Percentiles rank a stretch among this genome's conserved stretches.
Conservation (phyloP, 2,329 filamentous ascomycete species). For the Zasmidium angulare region DNA sequence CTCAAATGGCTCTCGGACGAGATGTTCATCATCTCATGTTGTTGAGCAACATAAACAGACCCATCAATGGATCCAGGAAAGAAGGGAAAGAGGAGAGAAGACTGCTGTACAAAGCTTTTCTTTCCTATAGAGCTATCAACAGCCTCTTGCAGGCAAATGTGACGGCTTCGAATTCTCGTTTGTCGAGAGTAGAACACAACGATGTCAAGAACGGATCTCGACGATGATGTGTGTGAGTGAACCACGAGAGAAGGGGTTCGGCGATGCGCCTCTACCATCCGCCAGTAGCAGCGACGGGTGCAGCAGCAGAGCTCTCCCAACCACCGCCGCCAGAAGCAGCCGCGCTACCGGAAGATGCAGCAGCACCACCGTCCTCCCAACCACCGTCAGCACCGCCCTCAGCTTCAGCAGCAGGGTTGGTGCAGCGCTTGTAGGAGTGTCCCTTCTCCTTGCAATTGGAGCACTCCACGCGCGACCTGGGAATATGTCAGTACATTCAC, state of each 20-base stretch:
- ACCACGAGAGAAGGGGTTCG: not conserved
- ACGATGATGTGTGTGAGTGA: not conserved
- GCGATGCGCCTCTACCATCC: not conserved
- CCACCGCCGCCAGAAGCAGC: slow-evolving; percentile 11
- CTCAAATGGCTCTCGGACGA: no score
- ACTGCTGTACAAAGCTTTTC: no score
- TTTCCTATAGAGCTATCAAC: no score
- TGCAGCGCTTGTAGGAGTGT: slow-evolving; percentile 30
- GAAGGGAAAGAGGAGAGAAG: no score
- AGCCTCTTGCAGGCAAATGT: no score
- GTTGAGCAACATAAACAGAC: no score
- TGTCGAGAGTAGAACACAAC: not conserved
- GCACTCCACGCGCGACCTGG: slow-evolving; percentile 49
- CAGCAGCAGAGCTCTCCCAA: slow-evolving; percentile 8
- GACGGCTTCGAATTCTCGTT: not conserved
- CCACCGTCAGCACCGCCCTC: slow-evolving; percentile 9
- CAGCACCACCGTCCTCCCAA: slow-evolving; percentile 8
- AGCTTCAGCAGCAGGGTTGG: slow-evolving; percentile 19
- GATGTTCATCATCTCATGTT: no score
- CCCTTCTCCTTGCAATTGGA: slow-evolving; percentile 42
- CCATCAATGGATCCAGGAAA: no score
- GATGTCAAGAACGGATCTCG: not conserved
- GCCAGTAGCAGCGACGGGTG: not conserved
- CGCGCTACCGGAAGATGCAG: slow-evolving; percentile 5
- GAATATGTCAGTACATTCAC: no score